Base-by-base conservation (phyloP, 768 basidiomycete species). In the Phanerodontia chrysosporium region DNA sequence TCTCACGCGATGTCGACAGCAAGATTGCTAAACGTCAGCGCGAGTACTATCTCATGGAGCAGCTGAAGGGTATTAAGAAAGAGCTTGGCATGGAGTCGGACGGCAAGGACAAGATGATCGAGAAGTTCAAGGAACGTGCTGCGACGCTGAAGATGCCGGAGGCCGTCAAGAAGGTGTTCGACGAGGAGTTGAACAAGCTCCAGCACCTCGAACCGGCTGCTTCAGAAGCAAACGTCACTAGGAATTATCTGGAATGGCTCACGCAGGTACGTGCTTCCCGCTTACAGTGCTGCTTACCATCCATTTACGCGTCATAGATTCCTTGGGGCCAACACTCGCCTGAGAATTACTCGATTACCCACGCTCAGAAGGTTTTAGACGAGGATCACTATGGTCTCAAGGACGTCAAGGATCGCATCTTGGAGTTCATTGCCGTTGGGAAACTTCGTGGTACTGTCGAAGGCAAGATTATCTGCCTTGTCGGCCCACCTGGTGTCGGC, bases 391-490 rank as follows among this genome's bases (percentile, higher is more conserved):
- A 98, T 65, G 95, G 95, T 14, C 77, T 98, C 55, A 85, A 86
- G 57, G 92, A 95, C 67, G 86, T 97, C 67, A 98, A 98, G 69
- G 87, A 92, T 46, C 87, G 95, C 49, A 96, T 98, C 62, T 81
- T 97, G 28, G 95, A 98, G 69, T 98, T 98, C 78, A 83, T 98
- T 55, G 95, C 95, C 1, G 95, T 97, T 0, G 95, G 95, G 21
- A 96, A 95, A 70, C 82, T 96, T 0, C 85, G 95, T 16, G 97
- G 97, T 8, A 94, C 90, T 0, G 94, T 98, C 18, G 81, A 98
- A 68, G 97, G 96, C 65, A 99, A 99, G 78, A 99, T 99, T 66
- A 88, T 98, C 44, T 96, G 95, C 67, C 83, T 99, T 24, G 92
- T 90, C 39, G 97, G 97, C 16, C 97, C 97, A 10, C 97, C 96